Percentiles rank a stretch among this genome's conserved stretches.
Conservation (phyloP, 139 green algal species). For the Eudorina sp. region DNA sequence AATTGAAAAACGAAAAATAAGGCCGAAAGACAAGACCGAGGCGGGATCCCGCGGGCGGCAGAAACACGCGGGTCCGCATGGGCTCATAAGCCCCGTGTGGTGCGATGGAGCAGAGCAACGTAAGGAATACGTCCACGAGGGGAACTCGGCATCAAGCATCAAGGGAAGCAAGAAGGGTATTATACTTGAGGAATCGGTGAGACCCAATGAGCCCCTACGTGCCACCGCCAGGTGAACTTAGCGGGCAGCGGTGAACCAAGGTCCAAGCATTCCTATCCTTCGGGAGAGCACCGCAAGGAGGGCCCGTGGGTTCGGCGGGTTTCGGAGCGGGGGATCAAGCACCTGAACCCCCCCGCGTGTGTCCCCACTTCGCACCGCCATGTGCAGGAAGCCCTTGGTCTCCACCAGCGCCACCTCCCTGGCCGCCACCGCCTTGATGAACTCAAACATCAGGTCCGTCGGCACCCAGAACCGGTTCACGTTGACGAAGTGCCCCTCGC, state of each 20-base stretch:
- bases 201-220: no score
- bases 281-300: background rate
- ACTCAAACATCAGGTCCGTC: constrained; percentile 21
- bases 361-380: background rate
- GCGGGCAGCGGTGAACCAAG: background rate
- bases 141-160: background rate
- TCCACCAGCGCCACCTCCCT: constrained; percentile 40
- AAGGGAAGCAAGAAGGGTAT: no score
- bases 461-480: constrained; percentile 35
- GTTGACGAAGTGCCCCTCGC: background rate
- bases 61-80: background rate
- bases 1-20: no score
- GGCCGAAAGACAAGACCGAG: no score
- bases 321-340: no score
- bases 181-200: no score
- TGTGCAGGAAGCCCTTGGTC: background rate
- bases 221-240: no score
- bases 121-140: background rate
- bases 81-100: background rate
- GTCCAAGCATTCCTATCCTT: background rate
- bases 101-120: background rate
- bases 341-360: background rate
- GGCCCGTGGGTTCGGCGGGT: no score
- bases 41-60: no score
- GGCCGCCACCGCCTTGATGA: constrained; percentile 40